Base-by-base conservation (phyloP, 2,329 filamentous ascomycete genomes). In the Hypoxylon sp. region DNA sequence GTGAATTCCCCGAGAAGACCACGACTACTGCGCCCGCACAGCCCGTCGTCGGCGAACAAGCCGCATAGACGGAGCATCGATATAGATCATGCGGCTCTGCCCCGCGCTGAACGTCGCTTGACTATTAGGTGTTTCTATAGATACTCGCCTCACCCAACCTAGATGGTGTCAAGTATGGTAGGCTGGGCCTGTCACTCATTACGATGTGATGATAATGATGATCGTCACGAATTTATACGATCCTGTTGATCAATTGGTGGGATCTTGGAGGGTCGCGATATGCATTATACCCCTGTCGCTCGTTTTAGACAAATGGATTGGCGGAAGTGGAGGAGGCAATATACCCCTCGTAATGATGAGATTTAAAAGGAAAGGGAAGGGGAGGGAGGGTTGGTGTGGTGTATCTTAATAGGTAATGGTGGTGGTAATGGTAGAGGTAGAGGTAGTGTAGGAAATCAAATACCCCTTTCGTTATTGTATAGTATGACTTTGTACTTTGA, bases 1-100 rank as follows among this genome's bases (percentile, higher is more conserved):
- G 80, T n/a, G 74, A 76, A 46, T 83, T 79, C 75, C 82, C 82
- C 48, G 83, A 85, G 76, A 85, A 85, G 78, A 61, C 72, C 0
- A 56, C 76, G 1, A 64, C 76, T 1, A 64, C 76, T 4, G 67
- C 74, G 27, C 65, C 73, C 19, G 67, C 73, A 6, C 46, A 71
- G 2, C 63, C 74, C n/a, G 71, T 71, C 27, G 64, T 70, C 41
- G 67, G 67, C 39, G 67, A 70, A 30, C 67, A 67, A 47, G 61
- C 67, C n/a, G 67, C 59, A 16, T 70, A 70, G 39, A 32, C 5
- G 9, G 39, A 41, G 48, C 29, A 48, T 50, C 43, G n/a, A 23
- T 32, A 53, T 51, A 51, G 30, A 27, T 19, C 21, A 32, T 16
- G 52, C 55, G 51, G 23, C 56, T 41, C 50, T 34, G 58, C 62